These are phyloP conservation scores for Thalia dealbata DNA, from an alignment of 176 grass and related monocot genomes.

Conservation along the genomic window DNA sequence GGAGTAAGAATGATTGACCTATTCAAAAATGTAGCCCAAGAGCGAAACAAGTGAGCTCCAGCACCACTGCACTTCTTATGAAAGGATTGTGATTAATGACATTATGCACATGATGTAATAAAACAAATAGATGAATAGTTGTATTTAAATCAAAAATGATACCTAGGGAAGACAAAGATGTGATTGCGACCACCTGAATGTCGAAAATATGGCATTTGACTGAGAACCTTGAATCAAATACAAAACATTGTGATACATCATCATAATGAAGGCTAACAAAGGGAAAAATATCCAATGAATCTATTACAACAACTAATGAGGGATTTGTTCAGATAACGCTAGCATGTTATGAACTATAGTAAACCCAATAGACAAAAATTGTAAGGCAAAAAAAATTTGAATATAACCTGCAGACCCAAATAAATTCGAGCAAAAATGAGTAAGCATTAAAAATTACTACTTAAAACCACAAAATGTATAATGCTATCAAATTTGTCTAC, in stretches of 20 bases:
- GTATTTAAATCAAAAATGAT: conserved; percentile 4
- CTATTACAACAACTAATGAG: neutral
- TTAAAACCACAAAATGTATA: neutral
- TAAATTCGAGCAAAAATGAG: neutral
- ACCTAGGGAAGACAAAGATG: conserved; percentile 98
- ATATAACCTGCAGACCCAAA: too few relatives aligned
- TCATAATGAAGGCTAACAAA: neutral
- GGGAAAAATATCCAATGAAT: neutral
- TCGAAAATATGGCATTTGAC: conserved; percentile 93
- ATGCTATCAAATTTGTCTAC: conserved; percentile 19
- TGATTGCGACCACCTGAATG: conserved; percentile 83
- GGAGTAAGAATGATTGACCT: conserved; percentile 90
- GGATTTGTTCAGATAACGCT: neutral
- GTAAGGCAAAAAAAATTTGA: neutral
- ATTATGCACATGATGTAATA: neutral
- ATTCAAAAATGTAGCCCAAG: conserved; percentile 79
- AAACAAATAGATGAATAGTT: neutral
- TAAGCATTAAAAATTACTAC: neutral
- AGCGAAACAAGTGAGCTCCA: conserved; percentile 81
- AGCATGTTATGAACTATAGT: neutral
- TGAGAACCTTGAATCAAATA: conserved; percentile 45
- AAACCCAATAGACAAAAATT: neutral
- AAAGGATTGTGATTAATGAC: conserved; percentile 6
- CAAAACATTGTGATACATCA: conserved; percentile 6
- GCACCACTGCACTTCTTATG: conserved; percentile 56